Conservation (phyloP, 2,329 filamentous ascomycete species). For the Botrytis tulipae region DNA sequence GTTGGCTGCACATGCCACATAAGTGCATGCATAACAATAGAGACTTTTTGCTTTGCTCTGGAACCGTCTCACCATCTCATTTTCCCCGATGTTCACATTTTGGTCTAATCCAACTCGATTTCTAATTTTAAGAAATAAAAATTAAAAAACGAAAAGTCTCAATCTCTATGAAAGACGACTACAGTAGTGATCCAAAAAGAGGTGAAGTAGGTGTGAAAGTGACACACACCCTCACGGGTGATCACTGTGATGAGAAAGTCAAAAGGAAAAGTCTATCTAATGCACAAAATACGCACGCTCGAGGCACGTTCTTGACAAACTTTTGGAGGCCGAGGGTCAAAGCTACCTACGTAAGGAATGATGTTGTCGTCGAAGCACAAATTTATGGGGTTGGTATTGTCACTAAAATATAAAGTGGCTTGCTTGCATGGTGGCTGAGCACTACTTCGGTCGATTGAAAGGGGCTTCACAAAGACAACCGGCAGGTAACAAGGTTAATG, state of each 20-base stretch:
- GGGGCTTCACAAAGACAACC: not conserved
- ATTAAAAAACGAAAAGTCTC: not conserved
- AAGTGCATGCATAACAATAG: not conserved
- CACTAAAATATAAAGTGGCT: not conserved
- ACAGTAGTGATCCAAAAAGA: not conserved
- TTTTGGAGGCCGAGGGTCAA: not conserved
- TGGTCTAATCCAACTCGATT: not conserved
- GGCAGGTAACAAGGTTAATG: not conserved
- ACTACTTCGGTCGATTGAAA: not conserved
- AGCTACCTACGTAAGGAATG: not conserved
- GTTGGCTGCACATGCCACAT: not conserved
- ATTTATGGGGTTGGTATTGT: not conserved
- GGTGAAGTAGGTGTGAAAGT: not conserved
- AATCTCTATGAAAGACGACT: not conserved
- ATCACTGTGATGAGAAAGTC: not conserved
- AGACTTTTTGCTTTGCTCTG: not conserved
- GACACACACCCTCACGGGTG: not conserved
- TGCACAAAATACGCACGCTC: not conserved
- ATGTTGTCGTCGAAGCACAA: not conserved
- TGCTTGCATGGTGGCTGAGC: not conserved
- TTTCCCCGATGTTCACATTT: not conserved
- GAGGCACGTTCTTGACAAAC: not conserved
- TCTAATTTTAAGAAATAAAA: not conserved
- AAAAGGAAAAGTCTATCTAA: not conserved
- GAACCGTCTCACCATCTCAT: not conserved